Percentiles rank a stretch among this genome's conserved stretches.
phyloP scores from a whole-genome alignment of 441 rosid genomes.

The Populus hybrid region DNA sequence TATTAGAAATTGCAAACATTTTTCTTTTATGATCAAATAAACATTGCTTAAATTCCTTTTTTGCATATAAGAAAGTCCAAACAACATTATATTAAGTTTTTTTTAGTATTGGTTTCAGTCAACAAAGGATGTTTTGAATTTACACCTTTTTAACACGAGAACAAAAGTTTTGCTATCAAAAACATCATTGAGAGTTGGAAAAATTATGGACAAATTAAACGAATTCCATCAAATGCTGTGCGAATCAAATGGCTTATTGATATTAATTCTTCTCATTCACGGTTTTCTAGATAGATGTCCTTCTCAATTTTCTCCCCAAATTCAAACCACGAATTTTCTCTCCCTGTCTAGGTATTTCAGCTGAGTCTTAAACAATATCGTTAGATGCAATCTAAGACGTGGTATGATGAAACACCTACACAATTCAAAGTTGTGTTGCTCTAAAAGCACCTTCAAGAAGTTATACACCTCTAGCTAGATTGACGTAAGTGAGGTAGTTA shows the following conservation, averaged over 20 bases:
- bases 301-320: background rate
- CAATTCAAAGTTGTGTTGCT: background rate
- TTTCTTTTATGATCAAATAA: too few species aligned
- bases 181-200: too few species aligned
- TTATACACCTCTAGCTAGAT: too few species aligned
- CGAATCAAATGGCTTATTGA: background rate
- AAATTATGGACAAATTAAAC: too few species aligned
- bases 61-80: too few species aligned
- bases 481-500: background rate
- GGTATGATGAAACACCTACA: background rate
- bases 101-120: background rate
- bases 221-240: background rate
- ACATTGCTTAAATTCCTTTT: too few species aligned
- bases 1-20: too few species aligned
- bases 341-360: background rate
- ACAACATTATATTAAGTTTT: too few species aligned
- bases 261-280: background rate
- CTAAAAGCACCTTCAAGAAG: too few species aligned
- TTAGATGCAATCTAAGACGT: background rate
- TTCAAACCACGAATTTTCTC: background rate
- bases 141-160: too few species aligned
- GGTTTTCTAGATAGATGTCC: background rate
- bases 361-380: background rate
- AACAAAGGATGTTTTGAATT: background rate
- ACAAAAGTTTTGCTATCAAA: too few species aligned